These are phyloP conservation scores for Neofusicoccum laricinum DNA, from an alignment of 2,329 filamentous ascomycete species.

Conservation along the genomic window DNA sequence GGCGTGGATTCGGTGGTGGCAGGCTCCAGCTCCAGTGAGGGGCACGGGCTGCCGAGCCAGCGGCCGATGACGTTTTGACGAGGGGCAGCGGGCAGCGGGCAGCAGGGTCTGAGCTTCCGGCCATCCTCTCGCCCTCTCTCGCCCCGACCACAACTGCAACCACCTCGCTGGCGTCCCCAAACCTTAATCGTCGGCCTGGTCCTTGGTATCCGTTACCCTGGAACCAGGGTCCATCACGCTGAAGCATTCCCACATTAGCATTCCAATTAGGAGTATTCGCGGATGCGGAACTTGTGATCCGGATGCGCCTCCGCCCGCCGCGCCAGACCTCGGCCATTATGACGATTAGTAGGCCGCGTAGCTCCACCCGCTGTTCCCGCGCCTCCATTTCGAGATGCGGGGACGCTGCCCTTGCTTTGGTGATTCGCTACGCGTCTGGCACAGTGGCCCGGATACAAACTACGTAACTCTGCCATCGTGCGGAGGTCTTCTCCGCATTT, in stretches of 20 bases:
- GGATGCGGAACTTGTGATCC: neutral
- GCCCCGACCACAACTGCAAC: too few species aligned
- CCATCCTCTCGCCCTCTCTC: neutral
- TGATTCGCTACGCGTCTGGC: neutral
- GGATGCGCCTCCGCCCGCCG: neutral
- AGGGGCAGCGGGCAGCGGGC: neutral
- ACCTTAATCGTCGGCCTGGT: too few species aligned
- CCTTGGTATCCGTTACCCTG: too few species aligned
- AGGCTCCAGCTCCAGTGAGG: neutral
- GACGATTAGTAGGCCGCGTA: neutral
- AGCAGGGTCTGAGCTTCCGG: neutral
- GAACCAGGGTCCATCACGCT: too few species aligned
- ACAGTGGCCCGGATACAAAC: too few species aligned
- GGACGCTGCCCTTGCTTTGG: neutral
- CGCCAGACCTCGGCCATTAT: neutral
- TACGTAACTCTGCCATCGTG: too few species aligned
- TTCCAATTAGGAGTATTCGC: neutral
- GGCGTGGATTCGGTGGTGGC: neutral
- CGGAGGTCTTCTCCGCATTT: neutral
- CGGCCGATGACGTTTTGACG: neutral
- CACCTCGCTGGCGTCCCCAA: too few species aligned
- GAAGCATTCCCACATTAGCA: too few species aligned
- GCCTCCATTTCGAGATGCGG: neutral
- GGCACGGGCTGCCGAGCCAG: neutral
- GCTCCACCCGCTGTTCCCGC: neutral